Conservation (phyloP, 2,329 filamentous ascomycete species). For the Cercospora zeina region DNA sequence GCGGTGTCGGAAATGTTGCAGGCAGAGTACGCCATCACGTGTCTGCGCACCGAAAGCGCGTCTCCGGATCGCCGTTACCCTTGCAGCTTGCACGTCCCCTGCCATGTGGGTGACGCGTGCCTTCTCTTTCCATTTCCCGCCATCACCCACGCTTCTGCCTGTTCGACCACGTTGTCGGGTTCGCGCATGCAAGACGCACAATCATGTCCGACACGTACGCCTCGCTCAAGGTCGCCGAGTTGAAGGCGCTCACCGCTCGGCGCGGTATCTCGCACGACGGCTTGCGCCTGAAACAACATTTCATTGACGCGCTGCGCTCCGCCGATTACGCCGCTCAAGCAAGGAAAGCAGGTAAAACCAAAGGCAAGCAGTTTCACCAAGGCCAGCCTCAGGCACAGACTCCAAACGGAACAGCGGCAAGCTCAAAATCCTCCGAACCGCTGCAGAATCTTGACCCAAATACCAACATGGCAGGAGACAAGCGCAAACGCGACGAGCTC, state of each 20-base stretch:
- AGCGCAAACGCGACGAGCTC: slow-evolving; percentile 29
- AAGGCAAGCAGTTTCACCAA: not conserved
- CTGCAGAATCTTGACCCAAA: not conserved
- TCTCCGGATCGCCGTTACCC: not conserved
- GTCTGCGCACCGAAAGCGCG: not conserved
- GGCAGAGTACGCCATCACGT: not conserved
- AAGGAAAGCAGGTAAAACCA: not conserved
- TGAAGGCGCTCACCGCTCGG: not conserved
- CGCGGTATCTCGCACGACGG: not conserved
- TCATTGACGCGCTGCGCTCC: not conserved
- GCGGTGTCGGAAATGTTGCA: no score
- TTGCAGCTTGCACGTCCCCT: not conserved
- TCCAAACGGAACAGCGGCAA: not conserved
- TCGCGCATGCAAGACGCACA: not conserved
- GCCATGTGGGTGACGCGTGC: slow-evolving; percentile 1
- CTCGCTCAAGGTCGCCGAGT: not conserved
- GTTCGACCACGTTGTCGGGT: not conserved
- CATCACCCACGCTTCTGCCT: not conserved
- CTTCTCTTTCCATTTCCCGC: not conserved
- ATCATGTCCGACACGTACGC: not conserved
- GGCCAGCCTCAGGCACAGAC: not conserved
- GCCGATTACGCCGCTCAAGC: not conserved
- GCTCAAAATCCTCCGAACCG: not conserved
- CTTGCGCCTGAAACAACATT: slow-evolving; percentile 1
- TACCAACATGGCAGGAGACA: slow-evolving; percentile 12